Conservation (phyloP, 352 stramenopile genomes). For the Phytophthora boehmeriae region DNA sequence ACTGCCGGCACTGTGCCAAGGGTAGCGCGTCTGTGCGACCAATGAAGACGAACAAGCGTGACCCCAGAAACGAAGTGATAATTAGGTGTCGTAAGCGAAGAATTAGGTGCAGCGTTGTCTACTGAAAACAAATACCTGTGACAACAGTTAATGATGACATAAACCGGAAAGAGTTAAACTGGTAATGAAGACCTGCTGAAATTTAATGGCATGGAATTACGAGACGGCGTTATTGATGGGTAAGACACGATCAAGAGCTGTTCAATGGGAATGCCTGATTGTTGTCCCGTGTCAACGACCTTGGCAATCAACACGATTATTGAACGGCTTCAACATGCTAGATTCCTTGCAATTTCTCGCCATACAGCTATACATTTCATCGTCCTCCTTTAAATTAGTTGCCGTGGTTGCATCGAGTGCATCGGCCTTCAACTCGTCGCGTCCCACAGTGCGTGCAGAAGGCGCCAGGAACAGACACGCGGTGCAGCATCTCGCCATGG, state of each 20-base stretch:
- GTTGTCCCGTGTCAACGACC: slow-evolving; percentile 19
- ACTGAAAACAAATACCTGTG: not conserved
- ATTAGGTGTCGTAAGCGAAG: too few relatives aligned
- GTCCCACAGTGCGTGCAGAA: slow-evolving; percentile 62
- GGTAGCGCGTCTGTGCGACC: slow-evolving; percentile 25
- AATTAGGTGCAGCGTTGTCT: not conserved
- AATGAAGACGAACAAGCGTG: slow-evolving; percentile 9
- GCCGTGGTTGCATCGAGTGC: slow-evolving; percentile 40
- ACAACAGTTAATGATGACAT: too few relatives aligned
- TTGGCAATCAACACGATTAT: slow-evolving; percentile 22
- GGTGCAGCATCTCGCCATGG: slow-evolving; percentile 62
- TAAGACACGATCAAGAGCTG: slow-evolving; percentile 6
- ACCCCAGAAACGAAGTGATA: slow-evolving; percentile 6
- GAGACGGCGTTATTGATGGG: slow-evolving; percentile 15
- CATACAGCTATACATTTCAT: slow-evolving; percentile 28
- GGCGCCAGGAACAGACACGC: slow-evolving; percentile 46
- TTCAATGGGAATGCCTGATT: slow-evolving; percentile 13
- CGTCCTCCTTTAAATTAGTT: slow-evolving; percentile 35
- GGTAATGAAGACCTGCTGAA: too few relatives aligned
- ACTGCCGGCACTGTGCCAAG: slow-evolving; percentile 25
- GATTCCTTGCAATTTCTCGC: too few relatives aligned
- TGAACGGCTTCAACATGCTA: slow-evolving; percentile 7
- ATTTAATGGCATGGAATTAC: not conserved
- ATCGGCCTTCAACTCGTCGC: slow-evolving; percentile 43
- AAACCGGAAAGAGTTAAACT: too few relatives aligned